A percentile compares a stretch with the other conserved stretches of the same genome.
Evolutionary conservation across 1,284 basidiomycete genomes (phyloP).

Genomic region (Puccinia brachypodii): DNA sequence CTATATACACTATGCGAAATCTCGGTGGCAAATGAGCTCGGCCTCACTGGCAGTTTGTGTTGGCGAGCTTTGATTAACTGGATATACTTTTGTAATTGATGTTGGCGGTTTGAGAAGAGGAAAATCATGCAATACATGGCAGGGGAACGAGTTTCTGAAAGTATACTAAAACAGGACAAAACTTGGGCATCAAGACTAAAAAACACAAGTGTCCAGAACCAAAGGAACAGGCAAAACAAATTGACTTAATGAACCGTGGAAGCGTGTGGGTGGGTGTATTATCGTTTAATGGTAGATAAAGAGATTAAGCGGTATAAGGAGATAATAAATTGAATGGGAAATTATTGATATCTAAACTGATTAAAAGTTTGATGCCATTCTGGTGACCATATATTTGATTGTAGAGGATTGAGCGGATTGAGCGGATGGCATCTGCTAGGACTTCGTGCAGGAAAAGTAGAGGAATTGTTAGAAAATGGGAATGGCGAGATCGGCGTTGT

Average conservation of each 20-base stretch:
- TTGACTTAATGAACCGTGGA: not conserved
- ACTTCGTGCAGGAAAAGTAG: not conserved
- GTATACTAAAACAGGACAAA: not conserved
- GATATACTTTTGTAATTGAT: not conserved
- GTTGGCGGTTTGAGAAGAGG: not conserved
- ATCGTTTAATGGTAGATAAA: slow-evolving; percentile 2
- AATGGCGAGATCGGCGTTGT: not conserved
- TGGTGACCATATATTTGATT: slow-evolving; percentile 16
- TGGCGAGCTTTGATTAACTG: too few relatives aligned
- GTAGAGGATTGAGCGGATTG: not conserved
- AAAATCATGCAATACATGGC: not conserved
- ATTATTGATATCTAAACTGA: slow-evolving; percentile 19
- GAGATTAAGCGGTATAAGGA: too few relatives aligned
- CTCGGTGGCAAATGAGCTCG: too few relatives aligned
- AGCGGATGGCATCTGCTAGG: not conserved
- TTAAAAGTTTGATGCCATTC: slow-evolving; percentile 42
- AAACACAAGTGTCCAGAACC: not conserved
- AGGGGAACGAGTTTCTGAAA: not conserved
- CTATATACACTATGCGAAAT: too few relatives aligned
- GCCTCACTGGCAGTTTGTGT: too few relatives aligned
- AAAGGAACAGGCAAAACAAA: not conserved
- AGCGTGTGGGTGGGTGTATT: not conserved
- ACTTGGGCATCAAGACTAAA: not conserved
- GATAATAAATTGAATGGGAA: not conserved
- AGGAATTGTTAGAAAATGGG: not conserved